Base-by-base conservation (phyloP, 164 flowering plant genomes). In the Buxus sempervirens region DNA sequence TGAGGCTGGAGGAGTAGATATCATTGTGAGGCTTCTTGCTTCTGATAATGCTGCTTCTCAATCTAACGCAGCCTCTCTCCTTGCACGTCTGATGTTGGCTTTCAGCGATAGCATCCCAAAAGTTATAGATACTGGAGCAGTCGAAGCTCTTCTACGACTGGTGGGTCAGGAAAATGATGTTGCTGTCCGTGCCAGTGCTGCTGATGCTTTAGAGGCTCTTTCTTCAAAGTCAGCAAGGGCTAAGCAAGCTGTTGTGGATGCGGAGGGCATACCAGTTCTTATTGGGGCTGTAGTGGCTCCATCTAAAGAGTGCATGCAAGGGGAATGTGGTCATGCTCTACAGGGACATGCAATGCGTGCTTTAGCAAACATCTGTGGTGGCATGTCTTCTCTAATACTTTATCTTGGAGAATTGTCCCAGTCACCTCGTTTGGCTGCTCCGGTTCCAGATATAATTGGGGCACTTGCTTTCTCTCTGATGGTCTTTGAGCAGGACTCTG, bases 31-130 rank as follows among this genome's bases (percentile, higher is more conserved):
- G 42, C 90, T 93, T 72, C 85, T 93, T 41, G 86, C 86, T 66
- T 93, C 96, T 58, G 89, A 83, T 63, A 89, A 88, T 76, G 79
- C 83, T 51, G 77, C 84, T 67, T 76, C 88, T 69, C 95, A 87
- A 65, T 85, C 98, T n/a, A 93, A 90, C 83, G 96, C 96, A n/a
- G 98, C 96, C 57, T 89, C 98, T 74, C 88, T 93, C 14, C 76
- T 93, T 80, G 95, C 96, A 7, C 91, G 93, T 49, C 49, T 90
- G 60, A 79, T 90, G 76, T 67, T 86, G 76, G 91, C 93, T 67
- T 89, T 90, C 60, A 64, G 82, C 70, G 96, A 93, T 70, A 86
- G 96, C 78, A 85, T 90, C 36, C 85, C 90, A 18, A 89, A 88
- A 74, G 85, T 89, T 36, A 83, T 93, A 61, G 88, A 83, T 64